phyloP scores from a whole-genome alignment of 805 yeast species.

The Spathaspora sp. region DNA sequence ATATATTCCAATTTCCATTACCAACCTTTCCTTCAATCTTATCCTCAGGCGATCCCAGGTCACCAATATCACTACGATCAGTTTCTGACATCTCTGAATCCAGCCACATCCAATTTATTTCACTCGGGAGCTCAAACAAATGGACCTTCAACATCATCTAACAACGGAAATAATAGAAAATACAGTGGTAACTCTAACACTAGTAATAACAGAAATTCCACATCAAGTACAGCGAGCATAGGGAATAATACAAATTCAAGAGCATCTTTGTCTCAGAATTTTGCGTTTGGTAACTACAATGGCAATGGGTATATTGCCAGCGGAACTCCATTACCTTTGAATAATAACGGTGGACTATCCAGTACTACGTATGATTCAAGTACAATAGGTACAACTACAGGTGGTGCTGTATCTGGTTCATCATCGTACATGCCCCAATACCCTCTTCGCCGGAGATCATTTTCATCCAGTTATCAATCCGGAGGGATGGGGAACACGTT shows the following conservation, averaged over 20 bases:
- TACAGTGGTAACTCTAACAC: background rate
- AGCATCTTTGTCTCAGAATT: background rate
- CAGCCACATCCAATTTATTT: background rate
- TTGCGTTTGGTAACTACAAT: background rate
- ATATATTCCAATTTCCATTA: constrained; percentile 1
- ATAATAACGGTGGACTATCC: background rate
- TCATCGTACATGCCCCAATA: background rate
- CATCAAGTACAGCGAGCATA: background rate
- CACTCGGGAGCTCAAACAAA: background rate
- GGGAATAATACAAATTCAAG: background rate
- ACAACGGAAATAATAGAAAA: background rate
- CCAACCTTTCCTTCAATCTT: constrained; percentile 11
- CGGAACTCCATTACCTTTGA: background rate
- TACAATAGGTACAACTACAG: background rate
- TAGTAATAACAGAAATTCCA: background rate
- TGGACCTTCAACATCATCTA: background rate
- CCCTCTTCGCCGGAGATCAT: background rate
- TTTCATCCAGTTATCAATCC: background rate
- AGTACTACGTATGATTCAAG: background rate
- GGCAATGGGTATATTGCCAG: background rate
- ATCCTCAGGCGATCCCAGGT: constrained; percentile 6
- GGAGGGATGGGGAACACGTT: background rate
- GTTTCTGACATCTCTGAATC: background rate
- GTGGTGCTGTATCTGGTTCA: background rate
- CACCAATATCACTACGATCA: constrained; percentile 4